Conservation (phyloP, 192 early-diverging fungal species). For the Gaertneriomyces semiglobifer region DNA sequence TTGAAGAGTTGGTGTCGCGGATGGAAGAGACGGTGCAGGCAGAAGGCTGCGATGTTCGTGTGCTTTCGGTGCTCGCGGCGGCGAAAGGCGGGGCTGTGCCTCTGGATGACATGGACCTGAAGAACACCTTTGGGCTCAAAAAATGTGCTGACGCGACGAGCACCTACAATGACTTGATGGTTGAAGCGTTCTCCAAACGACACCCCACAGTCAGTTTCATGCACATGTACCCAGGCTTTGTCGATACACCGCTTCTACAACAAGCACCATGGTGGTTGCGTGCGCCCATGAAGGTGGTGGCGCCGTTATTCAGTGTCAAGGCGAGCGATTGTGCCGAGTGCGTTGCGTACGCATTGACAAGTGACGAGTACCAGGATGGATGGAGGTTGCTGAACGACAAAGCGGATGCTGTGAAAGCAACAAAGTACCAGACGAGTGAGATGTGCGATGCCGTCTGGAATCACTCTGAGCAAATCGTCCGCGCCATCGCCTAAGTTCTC, state of each 20-base stretch:
- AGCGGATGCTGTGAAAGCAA: constrained; percentile 18
- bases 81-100: constrained; percentile 12
- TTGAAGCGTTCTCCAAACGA: constrained; percentile 14
- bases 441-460: constrained; percentile 19
- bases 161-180: constrained; percentile 32
- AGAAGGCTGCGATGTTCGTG: constrained; percentile 10
- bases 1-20: constrained; percentile 29
- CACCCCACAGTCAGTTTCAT: constrained; percentile 27
- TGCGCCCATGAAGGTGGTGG: constrained; percentile 11
- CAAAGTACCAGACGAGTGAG: constrained; percentile 24
- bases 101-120: constrained; percentile 31
- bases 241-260: constrained; percentile 15
- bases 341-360: constrained; percentile 25
- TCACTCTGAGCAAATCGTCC: neutral
- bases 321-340: constrained; percentile 29
- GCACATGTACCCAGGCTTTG: constrained; percentile 31
- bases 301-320: neutral
- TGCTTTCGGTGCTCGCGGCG: constrained; percentile 24
- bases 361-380: constrained; percentile 18
- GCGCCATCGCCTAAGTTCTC: too few relatives aligned
- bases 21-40: constrained; percentile 13
- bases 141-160: constrained; percentile 22
- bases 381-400: constrained; percentile 28
- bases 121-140: constrained; percentile 18
- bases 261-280: constrained; percentile 24